Evolutionary conservation across 1,284 basidiomycete genomes (phyloP), one percentile per base, ranked within the genome.

Genomic region (Hemileia vastatrix): DNA sequence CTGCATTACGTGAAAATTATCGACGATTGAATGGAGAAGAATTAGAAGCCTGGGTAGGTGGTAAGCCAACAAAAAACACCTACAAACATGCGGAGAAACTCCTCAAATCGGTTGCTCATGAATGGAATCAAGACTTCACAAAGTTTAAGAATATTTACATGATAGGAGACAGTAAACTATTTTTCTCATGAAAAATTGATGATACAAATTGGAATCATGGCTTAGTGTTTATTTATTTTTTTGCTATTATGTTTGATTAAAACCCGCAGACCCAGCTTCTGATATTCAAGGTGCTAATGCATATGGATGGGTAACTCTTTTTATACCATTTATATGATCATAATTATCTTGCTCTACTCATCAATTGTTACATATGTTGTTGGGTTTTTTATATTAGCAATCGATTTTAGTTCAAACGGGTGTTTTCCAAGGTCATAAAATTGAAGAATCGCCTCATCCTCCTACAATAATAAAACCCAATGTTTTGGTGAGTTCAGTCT

Each of bases 401-500:
- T 60, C 57, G 4, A 27, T 60, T 8, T 33, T 60, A 6, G 57
- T 60, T 21, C 48, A 60, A 53, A 60, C 57, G 15, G 57, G 57
- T 6, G 57, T 60, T 6, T 60, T 60, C 18, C 40, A 51, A 31
- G 57, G 57, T 13, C n/a, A 44, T 11, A 47, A 60, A n/a, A 23
- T 50, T 9, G 31, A 51, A 27, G 49, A 60, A 36, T 47, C 57
- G 31, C 33, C 24, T 6, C 32, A 44, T 24, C 48, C 43, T 33
- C 57, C 57, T 13, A 60, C 57, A 6, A n/a, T 40, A 3, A 40
- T 60, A 23, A 18, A 60, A 45, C 27, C 31, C 24, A 48, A 60
- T 60, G 57, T 60, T 36, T 19, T 60, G n/a, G 57, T 59, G 18
- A 59, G 57, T 53, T n/a, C n/a, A n/a, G n/a, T n/a, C n/a, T n/a